Evolutionary conservation across 2,329 filamentous ascomycete species (phyloP).

Genomic region (Nigrospora osmanthi): DNA sequence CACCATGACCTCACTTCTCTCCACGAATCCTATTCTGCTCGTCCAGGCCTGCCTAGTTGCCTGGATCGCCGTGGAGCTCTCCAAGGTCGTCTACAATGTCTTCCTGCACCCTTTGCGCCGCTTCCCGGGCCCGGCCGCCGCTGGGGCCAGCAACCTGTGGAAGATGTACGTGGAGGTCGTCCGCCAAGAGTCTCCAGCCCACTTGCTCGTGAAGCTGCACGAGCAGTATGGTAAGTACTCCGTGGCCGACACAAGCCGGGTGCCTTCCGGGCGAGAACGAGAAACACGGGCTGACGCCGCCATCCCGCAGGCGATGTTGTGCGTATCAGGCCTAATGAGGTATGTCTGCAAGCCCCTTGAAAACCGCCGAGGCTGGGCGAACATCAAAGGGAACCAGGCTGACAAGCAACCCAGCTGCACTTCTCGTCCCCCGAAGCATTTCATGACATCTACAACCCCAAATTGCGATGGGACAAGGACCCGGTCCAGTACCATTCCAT

Average conservation of each 20-base stretch:
- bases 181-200: background rate
- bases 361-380: too few relatives aligned
- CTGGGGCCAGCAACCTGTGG: slow-evolving; percentile 1
- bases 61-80: background rate
- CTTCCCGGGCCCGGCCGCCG: background rate
- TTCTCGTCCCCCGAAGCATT: background rate
- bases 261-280: background rate
- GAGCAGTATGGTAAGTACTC: background rate
- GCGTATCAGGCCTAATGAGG: background rate
- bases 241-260: too few relatives aligned
- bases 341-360: background rate
- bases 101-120: background rate
- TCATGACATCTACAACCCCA: background rate
- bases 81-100: background rate
- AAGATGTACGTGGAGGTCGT: slow-evolving; percentile 1
- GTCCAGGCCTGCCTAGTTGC: background rate
- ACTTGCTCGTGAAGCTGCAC: slow-evolving; percentile 1
- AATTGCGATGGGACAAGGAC: slow-evolving; percentile 1
- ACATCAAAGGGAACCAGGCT: too few relatives aligned
- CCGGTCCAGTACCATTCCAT: background rate
- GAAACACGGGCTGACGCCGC: background rate
- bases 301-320: background rate
- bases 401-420: background rate
- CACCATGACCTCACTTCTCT: too few relatives aligned
- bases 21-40: too few relatives aligned